phyloP scores from a whole-genome alignment of 202 grass and related monocot species.

The Saccharum hybrid region DNA sequence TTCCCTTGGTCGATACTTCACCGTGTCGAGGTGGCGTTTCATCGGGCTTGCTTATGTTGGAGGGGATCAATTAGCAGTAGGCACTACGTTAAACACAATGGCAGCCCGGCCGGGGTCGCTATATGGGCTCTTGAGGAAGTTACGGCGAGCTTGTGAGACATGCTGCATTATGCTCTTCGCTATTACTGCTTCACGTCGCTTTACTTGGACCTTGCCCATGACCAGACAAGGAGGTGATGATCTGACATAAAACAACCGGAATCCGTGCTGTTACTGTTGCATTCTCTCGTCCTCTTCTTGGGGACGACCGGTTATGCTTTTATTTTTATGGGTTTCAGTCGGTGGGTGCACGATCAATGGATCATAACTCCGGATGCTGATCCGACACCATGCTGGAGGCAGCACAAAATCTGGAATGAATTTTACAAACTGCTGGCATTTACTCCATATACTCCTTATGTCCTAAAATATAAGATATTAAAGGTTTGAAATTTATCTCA shows the following conservation, averaged over 20 bases:
- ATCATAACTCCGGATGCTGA: too few relatives aligned
- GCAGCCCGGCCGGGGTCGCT: background rate
- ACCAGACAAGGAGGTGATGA: background rate
- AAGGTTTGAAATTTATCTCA: too few relatives aligned
- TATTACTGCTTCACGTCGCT: too few relatives aligned
- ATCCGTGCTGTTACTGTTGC: background rate
- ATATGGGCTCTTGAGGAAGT: too few relatives aligned
- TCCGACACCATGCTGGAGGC: background rate
- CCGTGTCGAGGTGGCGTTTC: conserved; percentile 24
- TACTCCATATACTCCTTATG: too few relatives aligned
- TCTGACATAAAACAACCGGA: conserved; percentile 1
- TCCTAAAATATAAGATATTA: too few relatives aligned
- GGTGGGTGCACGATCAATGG: too few relatives aligned
- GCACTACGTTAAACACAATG: conserved; percentile 36
- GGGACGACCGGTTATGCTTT: background rate
- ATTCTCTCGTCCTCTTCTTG: conserved; percentile 8
- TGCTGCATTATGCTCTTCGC: too few relatives aligned
- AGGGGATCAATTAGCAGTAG: conserved; percentile 23
- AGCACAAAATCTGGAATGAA: background rate
- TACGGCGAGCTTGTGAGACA: background rate
- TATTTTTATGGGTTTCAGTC: too few relatives aligned
- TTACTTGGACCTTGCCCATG: too few relatives aligned
- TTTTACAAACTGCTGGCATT: background rate
- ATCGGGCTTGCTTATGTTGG: conserved; percentile 36
- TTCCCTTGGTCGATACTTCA: conserved; percentile 15